Conservation (phyloP, 441 rosid species). For the Gossypium gossypioides region DNA sequence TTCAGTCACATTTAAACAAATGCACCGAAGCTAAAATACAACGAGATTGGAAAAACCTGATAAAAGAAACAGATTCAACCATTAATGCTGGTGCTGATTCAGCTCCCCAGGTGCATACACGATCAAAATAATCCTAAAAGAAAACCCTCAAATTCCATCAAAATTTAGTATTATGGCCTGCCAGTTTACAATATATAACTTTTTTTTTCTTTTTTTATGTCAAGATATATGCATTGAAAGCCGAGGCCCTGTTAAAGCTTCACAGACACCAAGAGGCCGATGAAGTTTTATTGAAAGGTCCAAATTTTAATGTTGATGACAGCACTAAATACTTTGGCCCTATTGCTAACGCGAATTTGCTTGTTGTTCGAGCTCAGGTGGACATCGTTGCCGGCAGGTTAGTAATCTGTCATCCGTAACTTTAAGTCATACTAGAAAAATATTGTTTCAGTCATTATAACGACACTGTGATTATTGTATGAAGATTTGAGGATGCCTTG, state of each 20-base stretch:
- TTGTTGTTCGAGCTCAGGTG: conserved; percentile 74
- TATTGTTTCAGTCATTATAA: background rate
- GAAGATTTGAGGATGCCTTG: conserved; percentile 71
- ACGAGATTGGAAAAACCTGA: conserved; percentile 65
- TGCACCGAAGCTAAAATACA: conserved; percentile 58
- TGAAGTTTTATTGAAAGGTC: conserved; percentile 40
- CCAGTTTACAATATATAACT: background rate
- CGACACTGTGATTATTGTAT: background rate
- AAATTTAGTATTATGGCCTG: background rate
- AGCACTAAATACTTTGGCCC: conserved; percentile 72
- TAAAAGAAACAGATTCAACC: conserved; percentile 44
- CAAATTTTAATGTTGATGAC: conserved; percentile 46
- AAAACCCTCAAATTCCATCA: background rate
- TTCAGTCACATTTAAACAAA: conserved; percentile 44
- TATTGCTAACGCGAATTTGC: conserved; percentile 52
- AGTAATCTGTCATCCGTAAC: conserved; percentile 13
- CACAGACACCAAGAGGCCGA: conserved; percentile 76
- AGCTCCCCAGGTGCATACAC: conserved; percentile 49
- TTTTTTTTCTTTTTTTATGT: background rate
- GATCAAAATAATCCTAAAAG: background rate
- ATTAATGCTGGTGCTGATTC: conserved; percentile 73
- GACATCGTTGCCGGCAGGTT: conserved; percentile 77
- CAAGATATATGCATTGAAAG: conserved; percentile 70
- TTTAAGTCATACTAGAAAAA: background rate
- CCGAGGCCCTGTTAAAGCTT: conserved; percentile 71